Base-by-base conservation (phyloP, 2,329 filamentous ascomycete species). In the Penicillium brevicompactum region DNA sequence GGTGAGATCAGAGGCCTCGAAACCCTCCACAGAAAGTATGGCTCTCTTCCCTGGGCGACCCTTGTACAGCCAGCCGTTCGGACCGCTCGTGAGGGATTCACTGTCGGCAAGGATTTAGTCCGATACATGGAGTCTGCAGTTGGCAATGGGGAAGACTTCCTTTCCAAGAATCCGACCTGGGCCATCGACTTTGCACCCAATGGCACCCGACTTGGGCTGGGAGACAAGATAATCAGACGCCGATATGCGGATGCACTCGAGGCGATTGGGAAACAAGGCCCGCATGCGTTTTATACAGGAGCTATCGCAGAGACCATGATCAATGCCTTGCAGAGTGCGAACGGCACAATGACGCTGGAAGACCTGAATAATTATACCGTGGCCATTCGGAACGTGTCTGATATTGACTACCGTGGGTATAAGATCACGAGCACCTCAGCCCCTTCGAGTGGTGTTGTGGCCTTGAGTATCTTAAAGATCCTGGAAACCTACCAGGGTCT, bases 141-240 rank as follows among this genome's bases (percentile, higher is more conserved):
- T 54, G 70, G 69, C 55, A 71, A 55, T 53, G 63, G 78, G 7
- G 73, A 81, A 46, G 82, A 91, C 62, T 96, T 96, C 66, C 76
- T 97, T 0, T 77, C 86, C 0, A 80, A 89, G 3, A 86, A 97
- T 53, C 86, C 88, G 0, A 84, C 85, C 3, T 97, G 91, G 88
- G 91, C 92, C 0, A 72, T 89, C 46, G 93, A 97, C 69, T 97
- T 97, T 76, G 92, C 91, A 2, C 91, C 91, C 0, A 86, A 92
- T 57, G 93, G 92, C 3, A 87, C 82, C 0, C 78, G 90, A 2
- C 65, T 96, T 0, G 78, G 82, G 16, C 74, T 92, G 2, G 91
- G 90, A 16, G 90, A 96, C 46, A 87, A 75, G 0, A 91, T 97
- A 67, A 92, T 88, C 0, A 82, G 92, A 43, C 89, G 87, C 67